Evolutionary conservation across 345 rosid genomes (phyloP).

Genomic region (Hibiscus trionum): DNA sequence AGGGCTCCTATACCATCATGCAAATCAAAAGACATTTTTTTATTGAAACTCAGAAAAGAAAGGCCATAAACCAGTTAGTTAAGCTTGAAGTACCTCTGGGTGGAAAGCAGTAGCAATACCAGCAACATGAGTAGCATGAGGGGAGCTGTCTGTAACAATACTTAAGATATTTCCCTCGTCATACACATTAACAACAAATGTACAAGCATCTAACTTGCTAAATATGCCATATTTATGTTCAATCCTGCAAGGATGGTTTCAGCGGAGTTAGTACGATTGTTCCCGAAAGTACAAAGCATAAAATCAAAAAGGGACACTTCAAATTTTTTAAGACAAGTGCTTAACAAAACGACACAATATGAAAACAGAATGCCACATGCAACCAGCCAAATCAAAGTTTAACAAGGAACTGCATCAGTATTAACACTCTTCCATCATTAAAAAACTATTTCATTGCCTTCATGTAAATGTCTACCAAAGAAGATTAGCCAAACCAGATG

Average conservation of each 20-base stretch:
- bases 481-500: not conserved
- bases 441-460: not conserved
- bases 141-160: conserved; percentile 87
- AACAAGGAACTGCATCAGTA: not conserved
- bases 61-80: not conserved
- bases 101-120: conserved; percentile 95
- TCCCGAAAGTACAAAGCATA: not conserved
- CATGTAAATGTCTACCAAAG: not conserved
- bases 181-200: conserved; percentile 73
- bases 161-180: conserved; percentile 79
- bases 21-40: conserved; percentile 2
- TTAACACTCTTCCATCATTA: not conserved
- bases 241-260: conserved; percentile 38
- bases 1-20: conserved; percentile 54
- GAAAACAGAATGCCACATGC: not conserved
- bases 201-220: conserved; percentile 92
- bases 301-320: not conserved
- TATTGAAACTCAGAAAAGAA: not conserved
- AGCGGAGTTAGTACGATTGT: not conserved
- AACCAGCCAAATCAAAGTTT: not conserved
- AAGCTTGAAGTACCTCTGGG: conserved; percentile 53
- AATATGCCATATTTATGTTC: conserved; percentile 82
- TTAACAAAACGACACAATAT: not conserved
- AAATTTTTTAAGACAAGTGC: not conserved
- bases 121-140: conserved; percentile 98